Conservation (phyloP, 2,329 filamentous ascomycete genomes). For the Pseudocercospora vitis region DNA sequence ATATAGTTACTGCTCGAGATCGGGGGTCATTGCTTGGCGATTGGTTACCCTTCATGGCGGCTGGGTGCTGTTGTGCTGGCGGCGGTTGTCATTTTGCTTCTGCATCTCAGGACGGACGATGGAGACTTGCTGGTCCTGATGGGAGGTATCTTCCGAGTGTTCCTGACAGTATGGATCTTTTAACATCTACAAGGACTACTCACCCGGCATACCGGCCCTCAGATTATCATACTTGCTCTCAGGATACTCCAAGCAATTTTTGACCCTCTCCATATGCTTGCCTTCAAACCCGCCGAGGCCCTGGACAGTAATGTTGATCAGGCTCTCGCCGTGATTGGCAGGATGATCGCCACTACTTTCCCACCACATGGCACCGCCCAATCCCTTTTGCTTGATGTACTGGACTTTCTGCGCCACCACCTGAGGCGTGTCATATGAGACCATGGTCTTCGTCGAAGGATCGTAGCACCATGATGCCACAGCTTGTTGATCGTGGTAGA, state of each 20-base stretch:
- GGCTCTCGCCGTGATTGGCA: constrained; percentile 54
- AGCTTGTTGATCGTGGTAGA: constrained; percentile 62
- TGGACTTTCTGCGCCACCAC: constrained; percentile 69
- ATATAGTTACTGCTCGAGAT: no score
- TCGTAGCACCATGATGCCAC: constrained; percentile 80
- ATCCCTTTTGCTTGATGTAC: constrained; percentile 64
- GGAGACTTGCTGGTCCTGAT: no score
- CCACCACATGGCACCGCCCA: constrained; percentile 98
- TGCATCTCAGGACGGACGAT: no score
- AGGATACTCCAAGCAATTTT: constrained; percentile 54
- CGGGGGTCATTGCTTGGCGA: no score
- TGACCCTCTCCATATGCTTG: constrained; percentile 46
- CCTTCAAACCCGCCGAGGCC: constrained; percentile 43
- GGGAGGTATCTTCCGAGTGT: no score
- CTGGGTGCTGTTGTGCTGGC: no score
- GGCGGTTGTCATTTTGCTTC: no score
- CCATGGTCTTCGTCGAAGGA: constrained; percentile 60
- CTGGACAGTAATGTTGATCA: constrained; percentile 55
- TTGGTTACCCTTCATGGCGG: no score
- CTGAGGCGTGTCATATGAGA: constrained; percentile 71
- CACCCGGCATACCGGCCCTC: constrained; percentile 42
- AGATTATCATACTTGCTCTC: constrained; percentile 56
- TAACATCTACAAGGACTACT: no score
- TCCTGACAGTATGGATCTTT: no score
- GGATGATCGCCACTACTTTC: constrained; percentile 77